phyloP scores from a whole-genome alignment of 108 stramenopile species.

The Schizochytrium sp. region DNA sequence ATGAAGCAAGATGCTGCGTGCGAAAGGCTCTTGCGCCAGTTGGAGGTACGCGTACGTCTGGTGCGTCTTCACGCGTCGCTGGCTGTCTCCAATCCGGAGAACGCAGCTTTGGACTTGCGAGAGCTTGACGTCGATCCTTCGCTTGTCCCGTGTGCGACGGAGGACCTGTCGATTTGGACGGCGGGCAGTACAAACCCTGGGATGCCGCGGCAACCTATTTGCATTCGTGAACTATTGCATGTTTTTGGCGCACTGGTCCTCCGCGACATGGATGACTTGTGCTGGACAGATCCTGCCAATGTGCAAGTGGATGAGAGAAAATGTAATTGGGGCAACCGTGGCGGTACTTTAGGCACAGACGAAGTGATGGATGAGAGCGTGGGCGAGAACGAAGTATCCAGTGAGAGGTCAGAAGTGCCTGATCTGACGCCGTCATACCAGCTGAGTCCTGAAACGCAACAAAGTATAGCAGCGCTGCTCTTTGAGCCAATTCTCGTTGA shows the following conservation, averaged over 20 bases:
- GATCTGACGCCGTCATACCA: too few species aligned
- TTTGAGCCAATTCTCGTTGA: too few species aligned
- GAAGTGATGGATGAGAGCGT: neutral
- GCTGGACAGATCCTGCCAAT: neutral
- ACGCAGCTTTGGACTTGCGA: neutral
- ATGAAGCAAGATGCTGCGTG: neutral
- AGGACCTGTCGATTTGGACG: neutral
- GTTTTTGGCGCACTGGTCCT: neutral
- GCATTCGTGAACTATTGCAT: neutral
- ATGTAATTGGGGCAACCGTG: neutral
- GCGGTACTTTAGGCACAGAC: neutral
- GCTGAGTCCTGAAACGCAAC: too few species aligned
- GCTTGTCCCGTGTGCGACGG: neutral
- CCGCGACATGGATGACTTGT: neutral
- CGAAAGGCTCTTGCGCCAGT: neutral
- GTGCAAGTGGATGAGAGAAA: neutral
- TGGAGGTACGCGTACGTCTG: neutral
- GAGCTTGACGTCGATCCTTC: neutral
- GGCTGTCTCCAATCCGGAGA: neutral
- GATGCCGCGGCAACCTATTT: neutral
- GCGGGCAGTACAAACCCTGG: neutral
- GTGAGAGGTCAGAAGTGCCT: too few species aligned
- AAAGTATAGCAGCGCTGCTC: too few species aligned
- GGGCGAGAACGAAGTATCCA: too few species aligned
- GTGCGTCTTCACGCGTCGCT: neutral